phyloP scores from a whole-genome alignment of 2,329 filamentous ascomycete genomes.

The Trichoderma endophyticum region DNA sequence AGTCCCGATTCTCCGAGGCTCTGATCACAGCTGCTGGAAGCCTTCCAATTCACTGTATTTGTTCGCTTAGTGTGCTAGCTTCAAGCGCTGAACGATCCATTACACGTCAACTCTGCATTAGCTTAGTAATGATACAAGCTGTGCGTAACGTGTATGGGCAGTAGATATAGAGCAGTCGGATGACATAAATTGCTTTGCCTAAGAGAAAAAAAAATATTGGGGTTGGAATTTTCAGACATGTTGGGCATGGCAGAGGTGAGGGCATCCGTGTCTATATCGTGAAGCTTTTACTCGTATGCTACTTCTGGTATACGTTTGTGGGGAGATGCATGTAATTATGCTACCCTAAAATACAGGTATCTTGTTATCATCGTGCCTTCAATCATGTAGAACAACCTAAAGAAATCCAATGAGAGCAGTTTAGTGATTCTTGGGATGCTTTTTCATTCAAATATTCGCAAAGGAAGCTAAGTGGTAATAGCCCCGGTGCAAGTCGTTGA shows the following conservation, averaged over 20 bases:
- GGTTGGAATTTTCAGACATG: neutral
- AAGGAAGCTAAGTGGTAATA: neutral
- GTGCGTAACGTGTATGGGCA: neutral
- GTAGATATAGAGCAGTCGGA: neutral
- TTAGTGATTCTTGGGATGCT: neutral
- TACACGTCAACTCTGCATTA: neutral
- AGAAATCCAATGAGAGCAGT: neutral
- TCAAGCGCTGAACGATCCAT: neutral
- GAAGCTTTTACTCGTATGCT: neutral
- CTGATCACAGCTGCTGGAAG: neutral
- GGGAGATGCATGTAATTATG: neutral
- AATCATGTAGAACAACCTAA: neutral
- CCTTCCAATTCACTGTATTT: neutral
- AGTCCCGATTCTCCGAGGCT: slow-evolving; percentile 7
- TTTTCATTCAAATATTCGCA: rapidly evolving
- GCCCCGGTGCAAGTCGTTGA: neutral
- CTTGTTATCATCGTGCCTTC: neutral
- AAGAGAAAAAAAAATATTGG: neutral
- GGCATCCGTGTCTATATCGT: neutral
- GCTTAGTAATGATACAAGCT: neutral
- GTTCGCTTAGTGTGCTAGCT: neutral
- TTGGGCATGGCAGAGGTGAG: neutral
- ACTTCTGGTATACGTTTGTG: neutral
- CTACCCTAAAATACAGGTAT: neutral
- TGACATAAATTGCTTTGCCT: neutral